These are phyloP conservation scores for Starmerella stigmatis DNA, from an alignment of 805 yeast genomes.

Conservation along the genomic window DNA sequence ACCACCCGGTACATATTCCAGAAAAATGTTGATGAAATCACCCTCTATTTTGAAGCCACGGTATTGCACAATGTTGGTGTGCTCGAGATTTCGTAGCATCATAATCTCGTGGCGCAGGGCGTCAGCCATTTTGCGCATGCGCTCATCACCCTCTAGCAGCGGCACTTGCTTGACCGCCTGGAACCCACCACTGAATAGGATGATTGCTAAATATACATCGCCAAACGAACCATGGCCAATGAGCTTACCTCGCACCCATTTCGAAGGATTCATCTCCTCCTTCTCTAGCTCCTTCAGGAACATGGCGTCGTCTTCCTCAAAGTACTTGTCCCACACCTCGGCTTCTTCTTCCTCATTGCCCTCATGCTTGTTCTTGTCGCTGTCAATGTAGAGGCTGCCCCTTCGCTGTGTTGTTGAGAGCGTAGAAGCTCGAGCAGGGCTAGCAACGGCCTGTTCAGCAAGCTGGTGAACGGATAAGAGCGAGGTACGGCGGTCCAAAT, in stretches of 20 bases:
- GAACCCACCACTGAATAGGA: slow-evolving; percentile 82
- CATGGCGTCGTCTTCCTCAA: slow-evolving; percentile 24
- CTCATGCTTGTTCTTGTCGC: too few relatives aligned
- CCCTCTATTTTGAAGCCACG: slow-evolving; percentile 77
- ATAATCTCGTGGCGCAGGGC: slow-evolving; percentile 35
- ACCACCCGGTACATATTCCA: slow-evolving; percentile 66
- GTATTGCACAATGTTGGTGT: slow-evolving; percentile 86
- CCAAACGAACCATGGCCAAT: slow-evolving; percentile 96
- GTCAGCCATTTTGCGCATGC: slow-evolving; percentile 24
- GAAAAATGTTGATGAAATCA: slow-evolving; percentile 62
- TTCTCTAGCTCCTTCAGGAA: slow-evolving; percentile 31
- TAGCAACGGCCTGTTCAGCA: not conserved
- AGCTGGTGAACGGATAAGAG: not conserved
- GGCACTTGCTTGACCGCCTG: slow-evolving; percentile 97
- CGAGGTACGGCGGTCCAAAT: not conserved
- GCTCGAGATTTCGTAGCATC: slow-evolving; percentile 66
- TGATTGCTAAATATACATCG: slow-evolving; percentile 83
- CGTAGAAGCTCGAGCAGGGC: too few relatives aligned
- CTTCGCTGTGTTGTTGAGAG: too few relatives aligned
- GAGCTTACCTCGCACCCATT: slow-evolving; percentile 87
- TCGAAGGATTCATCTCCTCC: slow-evolving; percentile 51
- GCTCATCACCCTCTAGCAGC: slow-evolving; percentile 36
- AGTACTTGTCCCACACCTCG: not conserved
- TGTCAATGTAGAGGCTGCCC: too few relatives aligned
- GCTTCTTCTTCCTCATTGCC: not conserved